Percentiles rank a stretch among this genome's conserved stretches.
phyloP scores from a whole-genome alignment of 2,329 filamentous ascomycete genomes.

The Fusarium sp. region DNA sequence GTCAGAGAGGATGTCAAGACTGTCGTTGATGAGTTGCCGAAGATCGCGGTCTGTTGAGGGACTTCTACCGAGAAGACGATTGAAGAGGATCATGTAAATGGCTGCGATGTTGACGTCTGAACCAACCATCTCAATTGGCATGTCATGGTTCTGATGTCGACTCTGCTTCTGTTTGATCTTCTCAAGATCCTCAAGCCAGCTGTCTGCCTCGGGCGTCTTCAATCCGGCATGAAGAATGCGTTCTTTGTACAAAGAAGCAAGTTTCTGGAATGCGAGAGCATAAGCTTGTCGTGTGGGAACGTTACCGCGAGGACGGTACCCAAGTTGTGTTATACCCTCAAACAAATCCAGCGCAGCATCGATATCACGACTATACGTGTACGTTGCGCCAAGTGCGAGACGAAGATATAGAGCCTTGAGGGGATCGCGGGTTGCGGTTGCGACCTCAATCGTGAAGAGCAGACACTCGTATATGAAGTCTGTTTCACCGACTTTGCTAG shows the following conservation, averaged over 20 bases:
- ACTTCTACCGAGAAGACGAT: slow-evolving; percentile 48
- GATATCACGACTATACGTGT: slow-evolving; percentile 51
- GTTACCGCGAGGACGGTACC: slow-evolving; percentile 55
- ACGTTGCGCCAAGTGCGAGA: slow-evolving; percentile 52
- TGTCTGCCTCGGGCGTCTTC: slow-evolving; percentile 41
- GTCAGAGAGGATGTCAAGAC: slow-evolving; percentile 54
- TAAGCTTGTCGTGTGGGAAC: slow-evolving; percentile 55
- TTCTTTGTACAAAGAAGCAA: slow-evolving; percentile 54
- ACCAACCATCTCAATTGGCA: slow-evolving; percentile 55
- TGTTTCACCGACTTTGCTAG: slow-evolving; percentile 49
- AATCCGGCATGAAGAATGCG: slow-evolving; percentile 48
- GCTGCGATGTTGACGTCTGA: slow-evolving; percentile 57
- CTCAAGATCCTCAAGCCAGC: slow-evolving; percentile 53
- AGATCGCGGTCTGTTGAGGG: slow-evolving; percentile 48
- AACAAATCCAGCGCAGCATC: slow-evolving; percentile 52
- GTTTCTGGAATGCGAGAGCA: slow-evolving; percentile 55
- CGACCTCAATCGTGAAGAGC: slow-evolving; percentile 49
- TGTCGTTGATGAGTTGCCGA: slow-evolving; percentile 51
- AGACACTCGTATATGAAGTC: slow-evolving; percentile 49
- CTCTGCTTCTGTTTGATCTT: slow-evolving; percentile 52
- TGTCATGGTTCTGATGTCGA: slow-evolving; percentile 53
- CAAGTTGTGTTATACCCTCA: slow-evolving; percentile 52
- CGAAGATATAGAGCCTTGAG: slow-evolving; percentile 54
- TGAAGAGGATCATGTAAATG: slow-evolving; percentile 55
- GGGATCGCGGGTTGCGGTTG: slow-evolving; percentile 51